These are phyloP conservation scores for Colletotrichum lentis DNA, from an alignment of 2,329 filamentous ascomycete genomes.

Conservation along the genomic window DNA sequence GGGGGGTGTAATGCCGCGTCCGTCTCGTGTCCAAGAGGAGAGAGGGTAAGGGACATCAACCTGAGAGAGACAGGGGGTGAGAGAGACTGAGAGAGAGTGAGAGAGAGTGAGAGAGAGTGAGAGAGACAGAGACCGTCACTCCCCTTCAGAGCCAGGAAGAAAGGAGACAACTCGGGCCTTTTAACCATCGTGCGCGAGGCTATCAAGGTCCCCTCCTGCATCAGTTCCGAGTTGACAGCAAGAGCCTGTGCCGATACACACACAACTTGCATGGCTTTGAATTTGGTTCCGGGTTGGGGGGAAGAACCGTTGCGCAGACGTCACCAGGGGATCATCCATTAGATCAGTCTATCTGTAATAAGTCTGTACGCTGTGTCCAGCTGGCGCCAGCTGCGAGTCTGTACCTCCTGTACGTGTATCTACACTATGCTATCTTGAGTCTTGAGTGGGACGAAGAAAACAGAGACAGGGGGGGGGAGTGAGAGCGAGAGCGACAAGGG, in stretches of 20 bases:
- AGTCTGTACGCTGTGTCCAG: background rate
- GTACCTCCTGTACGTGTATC: no score
- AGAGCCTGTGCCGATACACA: background rate
- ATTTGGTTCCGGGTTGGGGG: background rate
- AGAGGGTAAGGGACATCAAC: no score
- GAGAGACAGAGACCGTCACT: no score
- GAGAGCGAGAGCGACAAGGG: background rate
- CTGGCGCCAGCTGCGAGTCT: background rate
- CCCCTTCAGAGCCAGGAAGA: no score
- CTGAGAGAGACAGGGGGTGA: no score
- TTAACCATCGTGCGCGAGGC: background rate
- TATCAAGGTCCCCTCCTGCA: constrained; percentile 18
- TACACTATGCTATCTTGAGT: no score
- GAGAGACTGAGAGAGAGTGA: no score
- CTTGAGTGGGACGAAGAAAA: no score
- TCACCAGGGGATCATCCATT: constrained; percentile 1
- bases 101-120: no score
- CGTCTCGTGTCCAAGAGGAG: background rate
- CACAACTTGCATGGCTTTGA: background rate
- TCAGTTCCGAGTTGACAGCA: background rate
- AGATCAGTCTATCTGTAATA: no score
- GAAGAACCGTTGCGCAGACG: constrained; percentile 4
- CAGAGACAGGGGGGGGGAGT: background rate
- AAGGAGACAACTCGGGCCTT: background rate
- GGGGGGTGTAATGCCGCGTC: background rate